Base-by-base conservation (phyloP, 441 rosid species). In the Jatropha multifida region DNA sequence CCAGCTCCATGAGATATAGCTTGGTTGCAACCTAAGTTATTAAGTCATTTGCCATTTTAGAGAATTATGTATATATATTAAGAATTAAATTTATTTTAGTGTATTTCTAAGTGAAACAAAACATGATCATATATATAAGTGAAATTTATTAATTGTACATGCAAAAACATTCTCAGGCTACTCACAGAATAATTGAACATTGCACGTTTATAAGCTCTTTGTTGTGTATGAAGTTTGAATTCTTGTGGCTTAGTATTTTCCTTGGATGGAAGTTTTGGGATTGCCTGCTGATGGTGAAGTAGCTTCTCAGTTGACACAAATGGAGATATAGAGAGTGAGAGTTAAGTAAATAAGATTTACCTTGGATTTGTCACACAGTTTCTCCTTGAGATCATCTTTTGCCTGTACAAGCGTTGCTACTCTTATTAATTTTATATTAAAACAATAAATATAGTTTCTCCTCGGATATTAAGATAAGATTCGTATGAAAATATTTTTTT, bases 161-260 rank as follows among this genome's bases (percentile, higher is more conserved):
- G 13, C 44, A 9, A 20, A 14, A 12, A 17, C 14, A 6, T 13
- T 3, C 2, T 58, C 4, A 37, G 40, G 11, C 1, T 37, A 54
- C 87, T 80, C 62, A 89, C 98, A 68, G 90, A 88, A 71, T 92
- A 89, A 79, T 94, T 94, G 92, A 92, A 92, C 85, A 89, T 85
- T 58, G 94, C 97, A 10, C 97, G 93, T 83, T 88, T 89, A 27
- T 73, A 79, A 26, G 97, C 98, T 86, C 98, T 85, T 77, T 94
- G 89, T 48, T 88, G 87, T 2, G 96, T 90, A 77, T 82, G 98
- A 78, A 92, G 93, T 75, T 82, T 94, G 83, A 94, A 86, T 65
- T 89, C 97, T 27, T 74, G 79, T 13, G 88, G 88, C 81, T 87
- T 90, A 18, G 88, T 87, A 68, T 89, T 90, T 74, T 92, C 98